These are phyloP conservation scores for Pleurotus djamor DNA, from an alignment of 768 basidiomycete genomes.

Conservation along the genomic window DNA sequence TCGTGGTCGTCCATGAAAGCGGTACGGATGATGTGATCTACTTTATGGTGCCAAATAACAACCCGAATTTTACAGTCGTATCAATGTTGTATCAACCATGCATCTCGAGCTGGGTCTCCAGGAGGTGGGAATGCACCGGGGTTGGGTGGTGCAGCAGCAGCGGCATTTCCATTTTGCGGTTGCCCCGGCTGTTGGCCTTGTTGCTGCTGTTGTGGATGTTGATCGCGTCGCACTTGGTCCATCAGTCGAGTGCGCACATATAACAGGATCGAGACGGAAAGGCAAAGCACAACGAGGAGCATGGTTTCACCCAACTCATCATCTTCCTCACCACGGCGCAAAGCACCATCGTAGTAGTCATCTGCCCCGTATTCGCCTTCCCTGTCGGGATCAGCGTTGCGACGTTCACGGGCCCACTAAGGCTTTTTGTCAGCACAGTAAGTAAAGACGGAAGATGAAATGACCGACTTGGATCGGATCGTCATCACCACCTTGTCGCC, in stretches of 20 bases:
- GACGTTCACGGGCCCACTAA: conserved; percentile 78
- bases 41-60: too few species aligned
- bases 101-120: conserved; percentile 61
- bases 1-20: neutral
- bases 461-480: conserved; percentile 66
- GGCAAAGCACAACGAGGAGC: conserved; percentile 70
- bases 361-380: conserved; percentile 79
- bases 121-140: conserved; percentile 58
- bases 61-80: too few species aligned
- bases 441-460: neutral
- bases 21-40: neutral
- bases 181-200: conserved; percentile 33
- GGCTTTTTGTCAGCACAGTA: neutral
- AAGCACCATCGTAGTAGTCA: conserved; percentile 74
- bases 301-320: conserved; percentile 83
- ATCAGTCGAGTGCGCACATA: conserved; percentile 80
- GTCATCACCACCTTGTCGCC: conserved; percentile 47
- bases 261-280: conserved; percentile 70
- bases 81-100: conserved; percentile 55
- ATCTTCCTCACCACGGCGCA: conserved; percentile 53
- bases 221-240: conserved; percentile 67
- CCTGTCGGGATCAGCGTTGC: conserved; percentile 68
- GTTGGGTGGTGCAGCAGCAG: conserved; percentile 26
- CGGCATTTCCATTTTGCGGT: conserved; percentile 17
- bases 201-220: conserved; percentile 40